Conservation (phyloP, 1,139 yeast species). For the Lodderomyces jiufengensis region DNA sequence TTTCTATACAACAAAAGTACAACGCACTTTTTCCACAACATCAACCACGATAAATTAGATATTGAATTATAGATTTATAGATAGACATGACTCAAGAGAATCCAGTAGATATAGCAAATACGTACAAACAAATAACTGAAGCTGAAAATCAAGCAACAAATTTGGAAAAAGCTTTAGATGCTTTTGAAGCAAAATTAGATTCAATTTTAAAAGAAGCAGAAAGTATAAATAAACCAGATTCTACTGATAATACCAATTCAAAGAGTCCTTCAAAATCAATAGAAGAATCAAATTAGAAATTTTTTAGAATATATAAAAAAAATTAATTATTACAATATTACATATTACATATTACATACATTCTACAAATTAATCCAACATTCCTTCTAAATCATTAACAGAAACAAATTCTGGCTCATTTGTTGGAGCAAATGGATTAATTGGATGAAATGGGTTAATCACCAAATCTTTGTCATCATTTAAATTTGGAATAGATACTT, state of each 20-base stretch:
- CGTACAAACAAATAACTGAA: constrained; percentile 39
- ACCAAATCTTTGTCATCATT: constrained; percentile 30
- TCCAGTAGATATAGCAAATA: constrained; percentile 27
- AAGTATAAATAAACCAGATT: constrained; percentile 11
- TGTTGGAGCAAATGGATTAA: constrained; percentile 62
- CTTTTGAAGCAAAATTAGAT: constrained; percentile 43
- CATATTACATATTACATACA: background rate
- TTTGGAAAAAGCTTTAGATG: constrained; percentile 43
- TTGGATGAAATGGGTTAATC: constrained; percentile 64
- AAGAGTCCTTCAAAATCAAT: too few species aligned
- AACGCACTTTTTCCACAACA: background rate
- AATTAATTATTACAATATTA: background rate
- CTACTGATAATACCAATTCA: too few species aligned
- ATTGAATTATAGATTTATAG: too few species aligned
- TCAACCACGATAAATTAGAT: background rate
- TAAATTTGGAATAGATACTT: constrained; percentile 49
- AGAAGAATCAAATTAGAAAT: background rate
- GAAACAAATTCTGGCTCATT: constrained; percentile 34
- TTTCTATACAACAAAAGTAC: too few species aligned
- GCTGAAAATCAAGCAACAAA: constrained; percentile 43
- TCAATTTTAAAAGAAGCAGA: constrained; percentile 42
- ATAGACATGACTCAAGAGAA: constrained; percentile 24
- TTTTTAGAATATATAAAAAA: background rate
- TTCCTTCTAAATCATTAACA: constrained; percentile 10
- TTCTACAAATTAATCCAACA: constrained; percentile 5